phyloP scores from a whole-genome alignment of 106 monocot genomes.

The Dioscorea dumetorum region DNA sequence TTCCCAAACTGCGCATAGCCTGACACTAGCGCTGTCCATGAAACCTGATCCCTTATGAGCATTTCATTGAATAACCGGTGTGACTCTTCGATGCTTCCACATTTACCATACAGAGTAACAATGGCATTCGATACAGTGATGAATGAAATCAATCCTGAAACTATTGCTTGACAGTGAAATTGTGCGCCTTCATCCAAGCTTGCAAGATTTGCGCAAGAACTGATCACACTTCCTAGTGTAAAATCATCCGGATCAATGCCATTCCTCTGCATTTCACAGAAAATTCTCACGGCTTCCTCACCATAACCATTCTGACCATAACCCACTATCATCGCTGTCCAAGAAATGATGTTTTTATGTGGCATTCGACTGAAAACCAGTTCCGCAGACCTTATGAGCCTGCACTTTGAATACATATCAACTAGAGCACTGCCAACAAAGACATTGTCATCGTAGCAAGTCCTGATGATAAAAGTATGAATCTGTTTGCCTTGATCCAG shows the following conservation, averaged over 20 bases:
- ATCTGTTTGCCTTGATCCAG: conserved; percentile 46
- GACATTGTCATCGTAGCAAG: conserved; percentile 37
- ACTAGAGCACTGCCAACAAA: conserved; percentile 80
- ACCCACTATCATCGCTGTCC: conserved; percentile 88
- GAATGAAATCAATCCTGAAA: conserved; percentile 45
- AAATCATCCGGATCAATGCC: conserved; percentile 70
- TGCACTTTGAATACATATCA: conserved; percentile 84
- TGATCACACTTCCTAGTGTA: conserved; percentile 72
- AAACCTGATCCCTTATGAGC: conserved; percentile 48
- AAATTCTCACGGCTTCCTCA: conserved; percentile 58
- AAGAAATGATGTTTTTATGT: conserved; percentile 59
- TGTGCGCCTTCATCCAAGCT: conserved; percentile 70
- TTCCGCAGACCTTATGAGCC: conserved; percentile 34
- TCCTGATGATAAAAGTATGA: conserved; percentile 54
- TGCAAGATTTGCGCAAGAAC: conserved; percentile 76
- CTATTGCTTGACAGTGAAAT: conserved; percentile 51
- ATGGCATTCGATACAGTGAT: conserved; percentile 71
- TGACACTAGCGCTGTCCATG: conserved; percentile 67
- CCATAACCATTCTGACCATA: conserved; percentile 68
- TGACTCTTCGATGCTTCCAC: conserved; percentile 63
- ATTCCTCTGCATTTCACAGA: conserved; percentile 55
- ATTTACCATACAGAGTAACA: conserved; percentile 73
- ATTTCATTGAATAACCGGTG: conserved; percentile 59
- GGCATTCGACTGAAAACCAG: conserved; percentile 42
- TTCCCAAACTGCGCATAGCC: conserved; percentile 74